A percentile compares a stretch with the other conserved stretches of the same genome.
Evolutionary conservation across 352 stramenopile species (phyloP).

Genomic region (Thalassiosira allenii): DNA sequence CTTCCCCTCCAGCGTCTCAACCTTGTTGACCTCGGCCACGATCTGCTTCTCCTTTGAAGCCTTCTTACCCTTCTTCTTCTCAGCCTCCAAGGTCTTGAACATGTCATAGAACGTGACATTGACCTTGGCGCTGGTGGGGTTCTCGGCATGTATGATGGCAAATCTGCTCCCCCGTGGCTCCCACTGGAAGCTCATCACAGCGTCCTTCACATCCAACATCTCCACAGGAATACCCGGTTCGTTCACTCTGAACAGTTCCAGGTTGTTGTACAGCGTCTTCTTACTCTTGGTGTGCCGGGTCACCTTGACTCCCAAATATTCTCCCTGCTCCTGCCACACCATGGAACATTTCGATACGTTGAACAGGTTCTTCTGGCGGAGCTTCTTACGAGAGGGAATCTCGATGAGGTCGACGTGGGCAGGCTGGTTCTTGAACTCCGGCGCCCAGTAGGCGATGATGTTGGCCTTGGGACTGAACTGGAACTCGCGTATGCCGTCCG

Average conservation of each 20-base stretch:
- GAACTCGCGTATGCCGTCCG: constrained; percentile 96
- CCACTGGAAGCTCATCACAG: constrained; percentile 95
- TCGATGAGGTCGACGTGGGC: constrained; percentile 97
- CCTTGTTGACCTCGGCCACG: constrained; percentile 92
- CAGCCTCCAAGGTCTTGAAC: constrained; percentile 78
- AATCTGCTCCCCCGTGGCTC: constrained; percentile 96
- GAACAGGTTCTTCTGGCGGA: constrained; percentile 98
- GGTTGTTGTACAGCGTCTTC: constrained; percentile 99
- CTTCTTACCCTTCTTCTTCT: constrained; percentile 80
- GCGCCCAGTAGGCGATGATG: constrained; percentile 96
- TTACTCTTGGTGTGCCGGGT: constrained; percentile 90
- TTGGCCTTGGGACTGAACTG: constrained; percentile 97
- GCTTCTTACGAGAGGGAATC: constrained; percentile 92
- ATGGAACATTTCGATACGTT: constrained; percentile 95
- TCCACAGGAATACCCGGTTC: constrained; percentile 96
- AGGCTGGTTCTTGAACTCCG: constrained; percentile 92
- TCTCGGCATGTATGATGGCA: constrained; percentile 96
- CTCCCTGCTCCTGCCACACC: constrained; percentile 96
- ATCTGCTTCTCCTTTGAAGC: constrained; percentile 89
- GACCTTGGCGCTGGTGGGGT: constrained; percentile 87
- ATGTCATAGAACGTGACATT: constrained; percentile 98
- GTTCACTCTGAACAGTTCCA: constrained; percentile 97
- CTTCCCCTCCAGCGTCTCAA: constrained; percentile 95
- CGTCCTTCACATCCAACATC: constrained; percentile 97
- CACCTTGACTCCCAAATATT: constrained; percentile 88